phyloP scores from a whole-genome alignment of 2,329 filamentous ascomycete species.

The Dothidotthia symphoricarpi region DNA sequence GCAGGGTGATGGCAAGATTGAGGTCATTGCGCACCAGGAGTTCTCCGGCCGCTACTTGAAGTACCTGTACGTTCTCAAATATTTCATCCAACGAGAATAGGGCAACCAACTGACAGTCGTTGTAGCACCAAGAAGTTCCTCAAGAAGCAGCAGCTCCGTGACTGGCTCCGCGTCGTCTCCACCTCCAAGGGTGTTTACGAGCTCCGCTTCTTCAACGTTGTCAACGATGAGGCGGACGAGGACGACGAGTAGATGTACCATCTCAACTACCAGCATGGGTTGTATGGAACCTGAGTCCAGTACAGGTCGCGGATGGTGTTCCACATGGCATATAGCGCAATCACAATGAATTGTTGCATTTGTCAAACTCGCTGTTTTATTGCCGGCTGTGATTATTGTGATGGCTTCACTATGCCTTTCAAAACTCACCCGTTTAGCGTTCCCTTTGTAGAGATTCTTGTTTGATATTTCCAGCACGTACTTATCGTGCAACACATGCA shows the following conservation, averaged over 20 bases:
- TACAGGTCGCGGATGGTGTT: constrained; percentile 21
- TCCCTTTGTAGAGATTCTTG: too few species aligned
- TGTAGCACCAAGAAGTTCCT: constrained; percentile 99
- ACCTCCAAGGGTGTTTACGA: constrained; percentile 98
- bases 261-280: constrained; percentile 15
- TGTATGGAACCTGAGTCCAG: constrained; percentile 19
- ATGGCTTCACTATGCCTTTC: too few species aligned
- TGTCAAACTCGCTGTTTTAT: constrained; percentile 5
- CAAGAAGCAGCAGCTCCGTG: constrained; percentile 99
- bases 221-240: constrained; percentile 95
- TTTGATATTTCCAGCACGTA: too few species aligned
- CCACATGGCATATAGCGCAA: constrained; percentile 31
- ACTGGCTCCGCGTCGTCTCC: constrained; percentile 98
- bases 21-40: constrained; percentile 95
- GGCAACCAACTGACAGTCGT: constrained; percentile 11
- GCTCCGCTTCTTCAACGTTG: constrained; percentile 99
- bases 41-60: constrained; percentile 99
- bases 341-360: constrained; percentile 30
- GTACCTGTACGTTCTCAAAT: constrained; percentile 75
- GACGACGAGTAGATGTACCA: constrained; percentile 82
- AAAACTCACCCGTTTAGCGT: too few species aligned
- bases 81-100: too few species aligned
- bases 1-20: constrained; percentile 93
- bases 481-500: too few species aligned
- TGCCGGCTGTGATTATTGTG: background rate